Conservation (phyloP, 306 rosid genomes). For the Vigna mungo region DNA sequence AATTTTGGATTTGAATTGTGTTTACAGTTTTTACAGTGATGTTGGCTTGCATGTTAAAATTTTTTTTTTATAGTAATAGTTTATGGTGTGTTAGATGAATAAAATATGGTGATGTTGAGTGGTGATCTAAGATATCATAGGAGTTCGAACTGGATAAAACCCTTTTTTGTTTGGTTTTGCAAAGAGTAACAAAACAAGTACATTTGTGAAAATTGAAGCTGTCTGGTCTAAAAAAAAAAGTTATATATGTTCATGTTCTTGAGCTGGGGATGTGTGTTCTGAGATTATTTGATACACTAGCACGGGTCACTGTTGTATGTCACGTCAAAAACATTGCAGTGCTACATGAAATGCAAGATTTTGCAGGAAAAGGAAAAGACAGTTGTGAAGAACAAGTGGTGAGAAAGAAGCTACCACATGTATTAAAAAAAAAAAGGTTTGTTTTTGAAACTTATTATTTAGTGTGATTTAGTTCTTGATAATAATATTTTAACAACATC, state of each 20-base stretch:
- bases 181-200: background rate
- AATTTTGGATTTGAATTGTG: no score
- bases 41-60: no score
- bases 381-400: background rate
- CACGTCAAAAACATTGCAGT: slow-evolving; percentile 9
- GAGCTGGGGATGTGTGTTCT: slow-evolving; percentile 5
- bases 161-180: background rate
- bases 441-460: background rate
- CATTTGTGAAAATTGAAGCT: background rate
- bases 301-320: slow-evolving; percentile 54
- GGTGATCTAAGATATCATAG: background rate
- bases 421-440: background rate
- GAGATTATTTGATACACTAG: slow-evolving; percentile 53
- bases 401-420: background rate
- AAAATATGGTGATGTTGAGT: background rate
- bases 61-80: background rate
- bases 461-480: no score
- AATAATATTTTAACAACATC: no score
- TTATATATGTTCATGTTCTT: background rate
- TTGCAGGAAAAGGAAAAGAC: background rate
- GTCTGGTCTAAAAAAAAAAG: background rate
- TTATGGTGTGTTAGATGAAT: background rate
- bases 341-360: background rate
- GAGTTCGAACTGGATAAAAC: background rate
- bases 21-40: no score